Conservation (phyloP, 805 yeast genomes). For the Cyberlindnera mississippiensis region DNA sequence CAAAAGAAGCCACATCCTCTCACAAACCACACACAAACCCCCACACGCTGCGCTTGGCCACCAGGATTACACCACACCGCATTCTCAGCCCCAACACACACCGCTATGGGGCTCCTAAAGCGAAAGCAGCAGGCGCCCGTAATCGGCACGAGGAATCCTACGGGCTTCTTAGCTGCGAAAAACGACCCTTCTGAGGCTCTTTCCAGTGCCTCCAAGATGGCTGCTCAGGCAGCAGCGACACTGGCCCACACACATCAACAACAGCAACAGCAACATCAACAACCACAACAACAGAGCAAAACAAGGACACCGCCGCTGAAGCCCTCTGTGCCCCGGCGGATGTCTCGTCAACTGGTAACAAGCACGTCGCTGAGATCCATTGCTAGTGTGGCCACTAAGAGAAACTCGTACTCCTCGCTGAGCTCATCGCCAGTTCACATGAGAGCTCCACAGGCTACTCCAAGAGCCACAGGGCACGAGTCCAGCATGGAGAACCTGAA, state of each 20-base stretch:
- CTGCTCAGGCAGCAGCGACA: constrained; percentile 25
- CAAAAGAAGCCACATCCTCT: no score
- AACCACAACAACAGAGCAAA: constrained; percentile 1
- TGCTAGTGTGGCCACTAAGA: constrained; percentile 2
- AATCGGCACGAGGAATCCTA: constrained; percentile 21
- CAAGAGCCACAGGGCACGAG: no score
- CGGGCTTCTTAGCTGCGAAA: constrained; percentile 19
- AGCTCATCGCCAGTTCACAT: constrained; percentile 3
- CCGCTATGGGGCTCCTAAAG: constrained; percentile 24
- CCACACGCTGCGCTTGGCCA: no score
- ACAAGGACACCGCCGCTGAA: background rate
- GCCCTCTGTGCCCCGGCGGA: background rate
- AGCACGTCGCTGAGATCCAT: constrained; percentile 7
- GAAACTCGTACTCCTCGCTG: constrained; percentile 2
- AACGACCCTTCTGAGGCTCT: background rate
- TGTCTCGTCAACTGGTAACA: background rate
- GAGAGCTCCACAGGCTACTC: constrained; percentile 1
- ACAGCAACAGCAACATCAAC: no score
- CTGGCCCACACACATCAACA: constrained; percentile 11
- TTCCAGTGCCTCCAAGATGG: constrained; percentile 15
- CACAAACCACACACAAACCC: no score
- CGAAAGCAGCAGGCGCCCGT: constrained; percentile 17
- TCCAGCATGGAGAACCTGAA: constrained; percentile 9
- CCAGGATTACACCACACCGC: no score
- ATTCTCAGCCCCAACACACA: background rate